These are phyloP conservation scores for Vigna hirtella DNA, from an alignment of 306 rosid species.

Conservation along the genomic window DNA sequence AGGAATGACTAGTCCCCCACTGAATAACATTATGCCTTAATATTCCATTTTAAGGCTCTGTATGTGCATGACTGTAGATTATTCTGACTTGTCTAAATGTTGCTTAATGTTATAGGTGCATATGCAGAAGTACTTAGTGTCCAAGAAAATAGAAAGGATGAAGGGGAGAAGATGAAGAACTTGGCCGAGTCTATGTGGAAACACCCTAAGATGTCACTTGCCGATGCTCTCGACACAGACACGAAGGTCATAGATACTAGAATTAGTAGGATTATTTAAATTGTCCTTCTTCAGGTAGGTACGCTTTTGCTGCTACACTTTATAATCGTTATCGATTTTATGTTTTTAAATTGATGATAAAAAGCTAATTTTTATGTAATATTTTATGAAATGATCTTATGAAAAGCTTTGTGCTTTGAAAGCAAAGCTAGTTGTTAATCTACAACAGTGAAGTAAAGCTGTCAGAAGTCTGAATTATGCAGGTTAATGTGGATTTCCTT, in stretches of 20 bases:
- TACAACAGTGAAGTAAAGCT: no score
- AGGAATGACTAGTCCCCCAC: background rate
- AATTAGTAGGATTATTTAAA: constrained; percentile 68
- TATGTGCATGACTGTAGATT: background rate
- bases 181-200: constrained; percentile 73
- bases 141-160: constrained; percentile 76
- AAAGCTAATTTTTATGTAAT: no score
- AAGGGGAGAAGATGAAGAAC: constrained; percentile 68
- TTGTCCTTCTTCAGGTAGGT: constrained; percentile 31
- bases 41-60: constrained; percentile 1
- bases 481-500: no score
- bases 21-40: background rate
- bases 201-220: constrained; percentile 70
- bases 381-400: no score
- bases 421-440: no score
- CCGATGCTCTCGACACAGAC: constrained; percentile 65
- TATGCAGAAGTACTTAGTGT: constrained; percentile 77
- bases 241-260: constrained; percentile 69
- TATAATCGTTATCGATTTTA: background rate
- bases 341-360: no score
- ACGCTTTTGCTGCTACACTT: constrained; percentile 1
- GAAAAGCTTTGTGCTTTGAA: no score
- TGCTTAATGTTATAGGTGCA: constrained; percentile 59
- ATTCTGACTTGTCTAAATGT: background rate
- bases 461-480: no score